Evolutionary conservation across 1,139 yeast species (phyloP), one percentile per base, ranked within the genome.

Genomic region (Geotrichum klebahnii): DNA sequence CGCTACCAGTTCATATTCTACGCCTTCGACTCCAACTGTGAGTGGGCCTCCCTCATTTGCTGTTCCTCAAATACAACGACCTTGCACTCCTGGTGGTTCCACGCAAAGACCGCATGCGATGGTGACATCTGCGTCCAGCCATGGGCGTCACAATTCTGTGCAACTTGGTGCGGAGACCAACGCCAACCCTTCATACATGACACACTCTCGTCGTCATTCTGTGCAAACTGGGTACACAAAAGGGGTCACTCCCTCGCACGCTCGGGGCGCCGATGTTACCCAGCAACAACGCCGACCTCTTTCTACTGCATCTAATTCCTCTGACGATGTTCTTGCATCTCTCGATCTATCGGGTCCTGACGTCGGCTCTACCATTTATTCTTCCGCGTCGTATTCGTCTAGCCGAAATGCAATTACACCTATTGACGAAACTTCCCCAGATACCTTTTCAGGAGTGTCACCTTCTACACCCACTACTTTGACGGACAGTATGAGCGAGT

Each of bases 181-280:
- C n/a, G 10, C 42, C 20, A 31, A 42, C 17, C 36, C 57, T 9
- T 44, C 57, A 17, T 48, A 38, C 43, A 31, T 29, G 44, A 26
- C 40, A n/a, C 62, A 62, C 47, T 48, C 59, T 16, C 58, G 64
- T 32, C 44, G 65, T 20, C 65, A 61, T 47, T 62, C 66, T 4
- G 61, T 62, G 8, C 65, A 61, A 53, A 57, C 54, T 14, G 57
- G 59, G 14, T 59, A 59, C 50, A 45, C 55, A 3, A 59, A 60
- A 43, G 62, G 62, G 3, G 57, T 60, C 22, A 36, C 56, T 5
- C 32, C 44, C 36, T n/a, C 45, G 29, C 45, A 42, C 14, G 39
- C 50, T 6, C 38, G 38, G 29, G 32, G 36, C 20, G n/a, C 38
- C 12, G 47, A 42, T 20, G 42, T 37, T 22, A 36, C 38, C 37